Percentiles rank a stretch among this genome's conserved stretches.
Evolutionary conservation across 352 stramenopile species (phyloP).

Genomic region (Blastocystis sp.): DNA sequence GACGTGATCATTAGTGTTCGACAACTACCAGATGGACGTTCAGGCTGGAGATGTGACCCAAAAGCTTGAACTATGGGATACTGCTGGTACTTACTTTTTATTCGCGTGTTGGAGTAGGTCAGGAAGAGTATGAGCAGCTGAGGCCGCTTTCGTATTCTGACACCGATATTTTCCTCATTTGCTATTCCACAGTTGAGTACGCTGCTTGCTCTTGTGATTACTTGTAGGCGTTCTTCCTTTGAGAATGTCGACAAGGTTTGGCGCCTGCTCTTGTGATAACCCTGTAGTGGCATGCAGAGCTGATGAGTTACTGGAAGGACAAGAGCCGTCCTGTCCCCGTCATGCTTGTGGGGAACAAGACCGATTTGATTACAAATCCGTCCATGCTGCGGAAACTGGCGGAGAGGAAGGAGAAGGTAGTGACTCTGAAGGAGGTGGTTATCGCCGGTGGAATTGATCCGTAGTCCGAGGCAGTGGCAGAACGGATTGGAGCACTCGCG

Average conservation of each 20-base stretch:
- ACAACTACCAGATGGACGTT: slow-evolving; percentile 42
- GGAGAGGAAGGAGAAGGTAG: slow-evolving; percentile 19
- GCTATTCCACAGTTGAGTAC: slow-evolving; percentile 54
- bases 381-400: not conserved
- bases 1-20: slow-evolving; percentile 1
- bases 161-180: slow-evolving; percentile 50
- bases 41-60: slow-evolving; percentile 10
- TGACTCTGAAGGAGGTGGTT: slow-evolving; percentile 45
- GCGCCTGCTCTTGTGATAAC: not conserved
- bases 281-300: slow-evolving; percentile 29
- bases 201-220: not conserved
- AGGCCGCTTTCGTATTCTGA: slow-evolving; percentile 35
- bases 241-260: slow-evolving; percentile 41
- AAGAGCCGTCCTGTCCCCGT: slow-evolving; percentile 27
- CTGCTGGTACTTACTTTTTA: slow-evolving; percentile 19
- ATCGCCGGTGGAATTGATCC: not conserved
- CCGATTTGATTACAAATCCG: slow-evolving; percentile 47
- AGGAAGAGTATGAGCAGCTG: slow-evolving; percentile 56
- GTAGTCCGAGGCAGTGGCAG: slow-evolving; percentile 16
- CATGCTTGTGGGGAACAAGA: slow-evolving; percentile 54
- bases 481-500: slow-evolving; percentile 17
- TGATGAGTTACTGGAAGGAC: slow-evolving; percentile 38
- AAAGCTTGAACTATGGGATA: slow-evolving; percentile 46
- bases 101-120: not conserved
- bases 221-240: slow-evolving; percentile 18